These are phyloP conservation scores for Nemania sp. DNA, from an alignment of 2,329 filamentous ascomycete species.

Conservation along the genomic window DNA sequence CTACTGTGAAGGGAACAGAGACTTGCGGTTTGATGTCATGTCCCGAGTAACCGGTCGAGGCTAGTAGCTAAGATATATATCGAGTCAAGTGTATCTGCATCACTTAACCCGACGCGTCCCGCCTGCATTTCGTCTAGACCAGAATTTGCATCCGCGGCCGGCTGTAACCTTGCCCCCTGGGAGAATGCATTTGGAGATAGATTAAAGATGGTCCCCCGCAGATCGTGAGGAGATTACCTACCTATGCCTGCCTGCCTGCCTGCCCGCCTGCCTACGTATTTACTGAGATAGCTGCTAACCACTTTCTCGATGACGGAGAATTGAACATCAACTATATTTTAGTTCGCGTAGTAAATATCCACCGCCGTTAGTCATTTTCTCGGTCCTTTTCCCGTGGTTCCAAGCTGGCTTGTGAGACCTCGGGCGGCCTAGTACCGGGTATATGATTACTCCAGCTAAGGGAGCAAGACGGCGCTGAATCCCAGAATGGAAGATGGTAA, in stretches of 20 bases:
- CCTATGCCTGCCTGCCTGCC: neutral
- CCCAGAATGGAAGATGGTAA: slow-evolving; percentile 24
- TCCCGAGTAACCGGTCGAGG: neutral
- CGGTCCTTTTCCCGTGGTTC: neutral
- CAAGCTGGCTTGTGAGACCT: neutral
- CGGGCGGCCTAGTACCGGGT: neutral
- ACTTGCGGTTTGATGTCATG: slow-evolving; percentile 6
- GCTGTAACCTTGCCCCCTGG: slow-evolving; percentile 26
- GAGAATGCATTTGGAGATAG: slow-evolving; percentile 30
- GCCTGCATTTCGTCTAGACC: slow-evolving; percentile 3
- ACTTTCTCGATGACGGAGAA: neutral
- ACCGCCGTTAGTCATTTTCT: neutral
- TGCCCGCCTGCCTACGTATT: neutral
- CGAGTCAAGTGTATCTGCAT: slow-evolving; percentile 5
- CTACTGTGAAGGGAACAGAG: neutral
- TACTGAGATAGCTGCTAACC: neutral
- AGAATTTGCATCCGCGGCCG: neutral
- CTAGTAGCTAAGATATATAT: slow-evolving; percentile 17
- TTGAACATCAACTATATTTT: neutral
- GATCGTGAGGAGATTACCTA: slow-evolving; percentile 3
- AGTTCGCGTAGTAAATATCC: neutral
- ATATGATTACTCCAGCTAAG: slow-evolving; percentile 17
- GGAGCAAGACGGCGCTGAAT: slow-evolving; percentile 13
- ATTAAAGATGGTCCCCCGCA: slow-evolving; percentile 22
- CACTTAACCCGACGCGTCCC: slow-evolving; percentile 3